A percentile compares a stretch with the other conserved stretches of the same genome.
phyloP scores from a whole-genome alignment of 352 stramenopile species.

The Pythium dissotocum region DNA sequence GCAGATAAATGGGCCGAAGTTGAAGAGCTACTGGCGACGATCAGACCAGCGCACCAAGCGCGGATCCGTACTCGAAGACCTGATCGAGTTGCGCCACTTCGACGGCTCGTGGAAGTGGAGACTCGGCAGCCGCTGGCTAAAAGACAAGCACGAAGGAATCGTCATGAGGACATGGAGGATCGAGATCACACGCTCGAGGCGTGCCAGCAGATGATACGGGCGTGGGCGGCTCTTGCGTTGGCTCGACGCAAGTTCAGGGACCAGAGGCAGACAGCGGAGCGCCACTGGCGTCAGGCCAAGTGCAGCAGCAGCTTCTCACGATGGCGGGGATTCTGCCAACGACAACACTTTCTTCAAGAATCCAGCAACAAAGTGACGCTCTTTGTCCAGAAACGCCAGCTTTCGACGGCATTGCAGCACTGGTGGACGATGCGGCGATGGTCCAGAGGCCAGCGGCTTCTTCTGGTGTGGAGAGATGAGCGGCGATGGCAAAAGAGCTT shows the following conservation, averaged over 20 bases:
- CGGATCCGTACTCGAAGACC: not conserved
- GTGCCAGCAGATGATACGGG: not conserved
- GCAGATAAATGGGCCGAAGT: slow-evolving; percentile 18
- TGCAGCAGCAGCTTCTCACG: not conserved
- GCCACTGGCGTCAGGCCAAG: slow-evolving; percentile 4
- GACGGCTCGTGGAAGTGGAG: not conserved
- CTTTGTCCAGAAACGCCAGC: not conserved
- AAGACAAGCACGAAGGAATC: not conserved
- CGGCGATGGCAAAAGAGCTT: not conserved
- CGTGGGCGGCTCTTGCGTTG: not conserved
- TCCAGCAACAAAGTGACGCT: not conserved
- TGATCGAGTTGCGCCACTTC: not conserved
- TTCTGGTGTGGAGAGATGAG: slow-evolving; percentile 3
- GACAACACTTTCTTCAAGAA: not conserved
- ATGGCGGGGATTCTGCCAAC: not conserved
- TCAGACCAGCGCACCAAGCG: not conserved
- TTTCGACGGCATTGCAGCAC: not conserved
- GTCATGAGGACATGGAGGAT: not conserved
- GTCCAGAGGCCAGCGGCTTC: not conserved
- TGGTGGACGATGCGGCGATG: slow-evolving; percentile 13
- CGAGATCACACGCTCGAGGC: not conserved
- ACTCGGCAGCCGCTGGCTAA: not conserved
- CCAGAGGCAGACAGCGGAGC: not conserved
- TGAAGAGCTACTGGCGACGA: slow-evolving; percentile 7
- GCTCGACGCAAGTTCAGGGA: not conserved